These are phyloP conservation scores for Pythium folliculosum DNA, from an alignment of 352 stramenopile species.

Conservation along the genomic window DNA sequence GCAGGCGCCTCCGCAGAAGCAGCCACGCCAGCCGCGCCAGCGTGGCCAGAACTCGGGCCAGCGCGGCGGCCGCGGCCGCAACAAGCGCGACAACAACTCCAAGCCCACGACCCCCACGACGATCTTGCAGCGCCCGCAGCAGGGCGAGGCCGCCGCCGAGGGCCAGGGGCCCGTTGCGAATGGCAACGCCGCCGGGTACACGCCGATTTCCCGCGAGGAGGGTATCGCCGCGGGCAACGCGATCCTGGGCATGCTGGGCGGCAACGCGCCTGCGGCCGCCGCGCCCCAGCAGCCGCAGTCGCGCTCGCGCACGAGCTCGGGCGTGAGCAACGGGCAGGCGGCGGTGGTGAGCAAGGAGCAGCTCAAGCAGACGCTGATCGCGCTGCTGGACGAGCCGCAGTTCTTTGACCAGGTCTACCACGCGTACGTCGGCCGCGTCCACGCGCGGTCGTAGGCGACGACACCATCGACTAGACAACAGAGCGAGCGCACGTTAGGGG, in stretches of 20 bases:
- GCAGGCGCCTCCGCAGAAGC: slow-evolving; percentile 21
- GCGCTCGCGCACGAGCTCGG: slow-evolving; percentile 24
- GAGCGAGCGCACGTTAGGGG: not conserved
- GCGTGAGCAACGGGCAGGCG: slow-evolving; percentile 14
- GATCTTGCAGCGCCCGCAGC: slow-evolving; percentile 58
- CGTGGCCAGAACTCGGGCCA: slow-evolving; percentile 27
- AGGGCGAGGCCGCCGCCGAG: not conserved
- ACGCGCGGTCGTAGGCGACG: slow-evolving; percentile 23
- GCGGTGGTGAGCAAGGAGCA: slow-evolving; percentile 78
- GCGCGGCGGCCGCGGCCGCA: slow-evolving; percentile 23
- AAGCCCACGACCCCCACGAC: slow-evolving; percentile 48
- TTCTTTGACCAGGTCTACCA: slow-evolving; percentile 91
- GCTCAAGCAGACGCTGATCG: slow-evolving; percentile 84
- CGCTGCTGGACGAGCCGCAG: slow-evolving; percentile 74
- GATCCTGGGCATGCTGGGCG: slow-evolving; percentile 80
- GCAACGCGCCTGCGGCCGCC: slow-evolving; percentile 29
- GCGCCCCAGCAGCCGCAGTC: slow-evolving; percentile 1
- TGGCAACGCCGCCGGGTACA: slow-evolving; percentile 30
- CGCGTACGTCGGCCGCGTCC: slow-evolving; percentile 74
- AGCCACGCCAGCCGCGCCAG: slow-evolving; percentile 18
- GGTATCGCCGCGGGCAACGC: slow-evolving; percentile 79
- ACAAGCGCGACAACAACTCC: slow-evolving; percentile 36
- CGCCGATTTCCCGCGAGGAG: slow-evolving; percentile 75
- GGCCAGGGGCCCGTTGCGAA: slow-evolving; percentile 5
- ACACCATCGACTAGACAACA: slow-evolving; percentile 10